These are phyloP conservation scores for Puccinia novopanici DNA, from an alignment of 1,284 basidiomycete species.

Conservation along the genomic window DNA sequence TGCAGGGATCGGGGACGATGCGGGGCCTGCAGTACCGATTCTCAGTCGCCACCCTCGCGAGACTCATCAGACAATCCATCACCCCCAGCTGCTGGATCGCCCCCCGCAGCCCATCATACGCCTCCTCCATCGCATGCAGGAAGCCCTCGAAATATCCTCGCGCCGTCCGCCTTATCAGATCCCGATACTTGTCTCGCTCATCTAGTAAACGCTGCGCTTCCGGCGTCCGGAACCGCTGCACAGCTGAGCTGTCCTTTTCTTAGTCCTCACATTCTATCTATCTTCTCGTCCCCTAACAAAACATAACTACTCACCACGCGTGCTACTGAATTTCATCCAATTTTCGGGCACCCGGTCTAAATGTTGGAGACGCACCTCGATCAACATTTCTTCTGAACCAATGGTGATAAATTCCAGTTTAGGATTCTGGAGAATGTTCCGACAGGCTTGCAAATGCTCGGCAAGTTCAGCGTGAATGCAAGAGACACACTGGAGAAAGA, in stretches of 20 bases:
- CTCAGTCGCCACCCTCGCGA: background rate
- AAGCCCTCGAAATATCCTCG: constrained; percentile 20
- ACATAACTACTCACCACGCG: constrained; percentile 19
- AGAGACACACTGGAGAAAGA: constrained; percentile 23
- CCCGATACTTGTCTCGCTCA: constrained; percentile 23
- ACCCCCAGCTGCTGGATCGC: constrained; percentile 6
- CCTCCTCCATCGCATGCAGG: constrained; percentile 32
- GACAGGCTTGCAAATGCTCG: constrained; percentile 55
- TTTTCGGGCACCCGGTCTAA: constrained; percentile 21
- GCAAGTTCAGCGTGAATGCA: constrained; percentile 54
- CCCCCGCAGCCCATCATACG: constrained; percentile 1
- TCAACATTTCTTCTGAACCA: constrained; percentile 55
- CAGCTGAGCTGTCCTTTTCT: constrained; percentile 22
- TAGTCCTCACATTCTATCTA: background rate
- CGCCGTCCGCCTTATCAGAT: background rate
- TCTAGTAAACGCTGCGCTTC: constrained; percentile 17
- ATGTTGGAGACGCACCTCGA: constrained; percentile 54
- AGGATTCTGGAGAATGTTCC: constrained; percentile 55
- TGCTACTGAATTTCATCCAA: constrained; percentile 40
- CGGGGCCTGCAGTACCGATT: constrained; percentile 34
- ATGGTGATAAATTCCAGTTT: constrained; percentile 56
- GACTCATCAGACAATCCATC: constrained; percentile 36
- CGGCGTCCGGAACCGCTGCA: constrained; percentile 36
- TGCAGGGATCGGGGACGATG: constrained; percentile 11
- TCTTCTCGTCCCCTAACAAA: background rate